Evolutionary conservation across 345 rosid species (phyloP), one percentile per base, ranked within the genome.

Genomic region (Excoecaria cochinchinensis): DNA sequence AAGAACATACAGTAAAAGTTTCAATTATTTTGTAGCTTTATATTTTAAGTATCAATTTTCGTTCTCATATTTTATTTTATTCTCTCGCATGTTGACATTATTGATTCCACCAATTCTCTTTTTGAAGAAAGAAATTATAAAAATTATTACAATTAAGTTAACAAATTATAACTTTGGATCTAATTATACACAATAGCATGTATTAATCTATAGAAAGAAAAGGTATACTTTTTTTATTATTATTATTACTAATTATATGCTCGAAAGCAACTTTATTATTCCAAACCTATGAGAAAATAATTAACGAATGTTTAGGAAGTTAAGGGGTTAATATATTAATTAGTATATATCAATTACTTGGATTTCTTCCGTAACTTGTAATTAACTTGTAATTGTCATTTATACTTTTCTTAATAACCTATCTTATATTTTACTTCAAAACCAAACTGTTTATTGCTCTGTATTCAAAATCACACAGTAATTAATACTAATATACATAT

Each of bases 351-450:
- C 31, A 48, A 55, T 4, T 58, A 39, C 53, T 65, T 59, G 53
- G 52, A 39, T 73, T 78, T 48, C 70, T 51, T 59, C 74, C 60
- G 8, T 44, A 13, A 39, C 72, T 69, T 56, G 2, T 24, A 58
- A 72, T 13, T 44, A 13, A 39, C 72, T 69, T 56, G 2, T 24
- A 58, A 72, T 17, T 48, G 62, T 74, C 46, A 16, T 44, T 46
- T 50, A n/a, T 69, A 65, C 72, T 58, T 78, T 64, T 1, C 68
- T 59, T 17, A 2, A 69, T 51, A 63, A 39, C 65, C 31, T 67
- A 38, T 47, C 78, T 66, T 79, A 62, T 62, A 48, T 52, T 74
- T 61, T 67, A 74, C 83, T 77, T 51, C 78, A 72, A 40, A 64
- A 21, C 22, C 0, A 46, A 56, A 31, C 73, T 31, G 10, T 6